phyloP scores from a whole-genome alignment of 352 stramenopile genomes.

The Lagenidium sp. region DNA sequence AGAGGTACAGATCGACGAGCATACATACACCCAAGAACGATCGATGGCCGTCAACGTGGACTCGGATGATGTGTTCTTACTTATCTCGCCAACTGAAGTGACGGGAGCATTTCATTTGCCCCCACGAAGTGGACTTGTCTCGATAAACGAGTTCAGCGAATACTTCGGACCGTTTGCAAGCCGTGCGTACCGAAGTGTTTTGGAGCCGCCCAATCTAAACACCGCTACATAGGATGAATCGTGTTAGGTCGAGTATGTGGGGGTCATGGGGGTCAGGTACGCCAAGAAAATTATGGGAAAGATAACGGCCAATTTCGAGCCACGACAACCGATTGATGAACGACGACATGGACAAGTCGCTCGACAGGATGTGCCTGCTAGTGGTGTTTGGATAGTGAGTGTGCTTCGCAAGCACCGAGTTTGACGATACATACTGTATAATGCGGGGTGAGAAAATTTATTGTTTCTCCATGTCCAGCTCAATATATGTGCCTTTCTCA shows the following conservation, averaged over 20 bases:
- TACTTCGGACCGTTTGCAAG: slow-evolving; percentile 5
- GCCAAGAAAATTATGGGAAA: slow-evolving; percentile 1
- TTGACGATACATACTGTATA: no score
- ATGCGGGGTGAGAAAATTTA: no score
- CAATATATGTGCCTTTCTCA: no score
- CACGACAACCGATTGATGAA: slow-evolving; percentile 6
- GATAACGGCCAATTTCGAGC: slow-evolving; percentile 2
- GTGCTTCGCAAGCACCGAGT: no score
- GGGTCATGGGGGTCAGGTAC: not conserved
- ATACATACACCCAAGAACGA: not conserved
- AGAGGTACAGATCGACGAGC: not conserved
- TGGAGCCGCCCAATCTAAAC: slow-evolving; percentile 2
- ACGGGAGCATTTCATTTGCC: slow-evolving; percentile 3
- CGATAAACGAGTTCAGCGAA: slow-evolving; percentile 1
- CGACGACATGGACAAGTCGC: no score
- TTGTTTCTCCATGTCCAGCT: no score
- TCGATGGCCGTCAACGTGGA: not conserved
- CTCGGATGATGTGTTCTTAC: slow-evolving; percentile 4
- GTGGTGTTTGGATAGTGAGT: no score
- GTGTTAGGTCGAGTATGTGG: slow-evolving; percentile 2
- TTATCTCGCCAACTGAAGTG: slow-evolving; percentile 4
- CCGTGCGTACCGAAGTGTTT: not conserved
- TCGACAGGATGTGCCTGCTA: no score
- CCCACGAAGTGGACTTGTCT: slow-evolving; percentile 5
- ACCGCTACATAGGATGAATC: slow-evolving; percentile 4